phyloP scores from a whole-genome alignment of 768 basidiomycete genomes.

The Xerocomus potaroensis region DNA sequence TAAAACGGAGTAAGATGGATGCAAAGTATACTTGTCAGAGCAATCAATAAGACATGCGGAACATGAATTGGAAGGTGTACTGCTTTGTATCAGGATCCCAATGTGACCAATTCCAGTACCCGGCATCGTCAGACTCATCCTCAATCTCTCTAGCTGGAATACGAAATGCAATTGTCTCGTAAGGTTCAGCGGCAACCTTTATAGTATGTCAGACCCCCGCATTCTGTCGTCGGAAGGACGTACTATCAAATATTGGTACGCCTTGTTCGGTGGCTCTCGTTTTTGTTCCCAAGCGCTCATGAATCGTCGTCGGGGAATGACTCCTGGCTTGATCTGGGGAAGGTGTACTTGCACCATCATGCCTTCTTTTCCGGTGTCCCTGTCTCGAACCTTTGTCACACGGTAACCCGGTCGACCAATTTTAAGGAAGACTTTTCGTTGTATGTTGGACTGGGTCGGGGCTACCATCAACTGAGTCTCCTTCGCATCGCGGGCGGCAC shows the following conservation, averaged over 20 bases:
- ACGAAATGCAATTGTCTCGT: slow-evolving; percentile 98
- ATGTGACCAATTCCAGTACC: slow-evolving; percentile 96
- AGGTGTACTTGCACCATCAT: slow-evolving; percentile 97
- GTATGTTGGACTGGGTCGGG: slow-evolving; percentile 71
- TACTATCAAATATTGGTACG: slow-evolving; percentile 96
- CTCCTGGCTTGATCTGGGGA: slow-evolving; percentile 86
- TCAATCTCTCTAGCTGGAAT: slow-evolving; percentile 97
- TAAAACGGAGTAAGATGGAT: not conserved
- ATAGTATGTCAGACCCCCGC: slow-evolving; percentile 27
- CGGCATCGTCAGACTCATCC: slow-evolving; percentile 86
- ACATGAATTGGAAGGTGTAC: slow-evolving; percentile 98
- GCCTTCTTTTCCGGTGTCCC: slow-evolving; percentile 87
- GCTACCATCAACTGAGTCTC: slow-evolving; percentile 89
- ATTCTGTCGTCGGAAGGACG: slow-evolving; percentile 31
- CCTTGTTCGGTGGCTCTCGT: slow-evolving; percentile 89
- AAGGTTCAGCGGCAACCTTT: slow-evolving; percentile 98
- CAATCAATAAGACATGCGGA: slow-evolving; percentile 49
- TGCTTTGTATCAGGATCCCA: slow-evolving; percentile 99
- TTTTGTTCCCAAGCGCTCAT: slow-evolving; percentile 99
- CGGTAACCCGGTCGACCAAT: slow-evolving; percentile 95
- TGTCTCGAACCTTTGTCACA: slow-evolving; percentile 94
- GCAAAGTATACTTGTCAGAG: slow-evolving; percentile 3
- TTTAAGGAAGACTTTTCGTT: slow-evolving; percentile 94
- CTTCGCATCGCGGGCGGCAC: slow-evolving; percentile 96
- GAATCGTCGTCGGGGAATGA: slow-evolving; percentile 82